Evolutionary conservation across 495 filamentous ascomycete genomes (phyloP).

Genomic region (Penicillium salamii): DNA sequence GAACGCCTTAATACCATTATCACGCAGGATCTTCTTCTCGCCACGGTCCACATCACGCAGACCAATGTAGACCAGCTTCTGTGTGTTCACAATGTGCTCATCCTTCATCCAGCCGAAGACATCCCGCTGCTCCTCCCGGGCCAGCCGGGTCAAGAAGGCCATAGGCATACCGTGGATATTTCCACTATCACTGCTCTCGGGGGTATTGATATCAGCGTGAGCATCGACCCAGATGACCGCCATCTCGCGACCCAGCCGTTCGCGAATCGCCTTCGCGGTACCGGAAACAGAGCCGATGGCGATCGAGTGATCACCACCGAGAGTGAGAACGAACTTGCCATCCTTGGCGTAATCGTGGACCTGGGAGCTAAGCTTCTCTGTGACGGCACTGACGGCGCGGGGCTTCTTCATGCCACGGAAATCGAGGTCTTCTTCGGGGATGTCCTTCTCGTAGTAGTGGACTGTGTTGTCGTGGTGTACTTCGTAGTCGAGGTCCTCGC

Average conservation of each 20-base stretch:
- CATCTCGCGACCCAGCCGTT: conserved; percentile 76
- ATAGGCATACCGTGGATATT: conserved; percentile 99
- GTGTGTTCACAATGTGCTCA: conserved; percentile 61
- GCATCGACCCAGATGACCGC: conserved; percentile 99
- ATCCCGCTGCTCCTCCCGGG: conserved; percentile 64
- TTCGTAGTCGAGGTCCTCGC: conserved; percentile 80
- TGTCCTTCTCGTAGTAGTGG: conserved; percentile 75
- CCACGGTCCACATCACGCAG: conserved; percentile 86
- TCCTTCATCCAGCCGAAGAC: conserved; percentile 86
- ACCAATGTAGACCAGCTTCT: conserved; percentile 96
- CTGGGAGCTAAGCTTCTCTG: conserved; percentile 71
- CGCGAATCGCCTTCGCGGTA: conserved; percentile 76
- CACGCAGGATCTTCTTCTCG: conserved; percentile 86
- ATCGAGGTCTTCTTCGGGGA: conserved; percentile 64
- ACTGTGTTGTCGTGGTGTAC: conserved; percentile 81
- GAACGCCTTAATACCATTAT: conserved; percentile 91
- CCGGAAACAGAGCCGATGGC: conserved; percentile 91
- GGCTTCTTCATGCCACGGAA: conserved; percentile 93
- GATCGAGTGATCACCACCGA: conserved; percentile 95
- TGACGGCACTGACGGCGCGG: conserved; percentile 84
- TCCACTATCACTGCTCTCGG: conserved; percentile 82
- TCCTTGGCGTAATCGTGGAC: conserved; percentile 83
- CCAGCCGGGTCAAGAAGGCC: conserved; percentile 82
- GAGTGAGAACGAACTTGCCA: conserved; percentile 85
- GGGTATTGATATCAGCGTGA: conserved; percentile 95